phyloP scores from a whole-genome alignment of 306 rosid species.

The Cicer cuneatum region DNA sequence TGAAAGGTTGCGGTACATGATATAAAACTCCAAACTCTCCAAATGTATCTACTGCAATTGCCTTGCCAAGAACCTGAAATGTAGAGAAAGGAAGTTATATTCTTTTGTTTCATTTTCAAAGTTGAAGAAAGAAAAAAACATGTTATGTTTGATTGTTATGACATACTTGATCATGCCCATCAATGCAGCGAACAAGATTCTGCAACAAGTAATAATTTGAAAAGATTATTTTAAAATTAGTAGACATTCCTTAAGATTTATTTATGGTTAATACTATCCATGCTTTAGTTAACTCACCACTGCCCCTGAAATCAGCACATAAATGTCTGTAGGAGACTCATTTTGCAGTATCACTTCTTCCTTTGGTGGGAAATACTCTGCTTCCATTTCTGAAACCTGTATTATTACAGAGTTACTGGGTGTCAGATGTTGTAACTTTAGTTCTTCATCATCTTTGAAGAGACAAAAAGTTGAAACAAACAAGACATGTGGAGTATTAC shows the following conservation, averaged over 20 bases:
- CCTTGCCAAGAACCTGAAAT: conserved; percentile 62
- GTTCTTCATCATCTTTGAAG: neutral
- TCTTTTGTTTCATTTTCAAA: conserved; percentile 1
- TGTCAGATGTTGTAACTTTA: conserved; percentile 29
- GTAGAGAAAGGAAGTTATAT: conserved; percentile 3
- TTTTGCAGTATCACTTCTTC: conserved; percentile 84
- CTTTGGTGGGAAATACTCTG: conserved; percentile 83
- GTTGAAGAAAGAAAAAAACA: neutral
- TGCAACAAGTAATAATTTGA: conserved; percentile 47
- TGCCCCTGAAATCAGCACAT: conserved; percentile 78
- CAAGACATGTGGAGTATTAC: conserved; percentile 50
- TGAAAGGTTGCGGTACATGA: conserved; percentile 71
- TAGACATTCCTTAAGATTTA: conserved; percentile 25
- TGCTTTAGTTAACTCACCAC: conserved; percentile 60
- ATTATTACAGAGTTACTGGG: conserved; percentile 1
- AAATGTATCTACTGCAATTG: conserved; percentile 58
- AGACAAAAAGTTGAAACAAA: neutral
- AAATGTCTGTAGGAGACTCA: conserved; percentile 79
- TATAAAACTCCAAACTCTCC: conserved; percentile 83
- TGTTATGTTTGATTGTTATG: neutral
- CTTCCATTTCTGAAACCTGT: conserved; percentile 80
- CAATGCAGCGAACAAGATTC: conserved; percentile 56
- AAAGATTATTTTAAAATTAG: conserved; percentile 20
- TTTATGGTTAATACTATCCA: neutral
- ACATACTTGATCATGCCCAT: conserved; percentile 71